Percentiles rank a stretch among this genome's conserved stretches.
phyloP scores from a whole-genome alignment of 257 asterid species.

The Jacaranda copaia region DNA sequence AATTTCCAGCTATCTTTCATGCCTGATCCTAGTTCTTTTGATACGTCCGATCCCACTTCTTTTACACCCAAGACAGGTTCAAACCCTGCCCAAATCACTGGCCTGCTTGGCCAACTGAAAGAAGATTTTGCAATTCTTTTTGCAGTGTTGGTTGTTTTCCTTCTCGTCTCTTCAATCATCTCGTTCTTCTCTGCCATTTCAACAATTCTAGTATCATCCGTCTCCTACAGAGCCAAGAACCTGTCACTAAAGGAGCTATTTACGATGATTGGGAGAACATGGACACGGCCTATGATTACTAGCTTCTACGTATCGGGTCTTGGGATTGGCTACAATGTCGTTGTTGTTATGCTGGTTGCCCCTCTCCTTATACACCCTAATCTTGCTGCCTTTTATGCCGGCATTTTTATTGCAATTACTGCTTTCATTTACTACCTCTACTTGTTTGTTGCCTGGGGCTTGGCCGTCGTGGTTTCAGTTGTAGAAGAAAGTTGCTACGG shows the following conservation, averaged over 20 bases:
- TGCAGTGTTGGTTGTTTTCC: constrained; percentile 33
- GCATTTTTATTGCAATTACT: constrained; percentile 5
- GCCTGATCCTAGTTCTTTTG: constrained; percentile 32
- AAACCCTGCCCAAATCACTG: background rate
- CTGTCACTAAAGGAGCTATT: constrained; percentile 38
- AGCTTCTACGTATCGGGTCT: constrained; percentile 43
- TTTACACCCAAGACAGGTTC: background rate
- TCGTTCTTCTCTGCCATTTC: constrained; percentile 46
- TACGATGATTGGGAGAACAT: constrained; percentile 34
- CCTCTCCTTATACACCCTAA: constrained; percentile 35
- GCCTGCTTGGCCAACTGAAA: constrained; percentile 26
- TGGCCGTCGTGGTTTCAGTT: constrained; percentile 56
- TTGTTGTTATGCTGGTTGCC: background rate
- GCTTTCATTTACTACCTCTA: constrained; percentile 41
- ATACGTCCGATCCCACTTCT: background rate
- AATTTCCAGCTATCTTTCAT: constrained; percentile 18
- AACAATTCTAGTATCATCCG: constrained; percentile 43
- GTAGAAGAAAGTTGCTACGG: constrained; percentile 56
- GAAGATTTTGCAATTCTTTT: constrained; percentile 29
- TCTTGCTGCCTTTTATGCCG: constrained; percentile 6
- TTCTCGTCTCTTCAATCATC: constrained; percentile 34
- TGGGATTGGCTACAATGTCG: constrained; percentile 37
- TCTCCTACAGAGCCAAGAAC: constrained; percentile 37
- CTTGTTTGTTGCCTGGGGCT: constrained; percentile 42
- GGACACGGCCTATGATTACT: constrained; percentile 52